Evolutionary conservation across 2,329 filamentous ascomycete species (phyloP).

Genomic region (Zymoseptoria passerinii): DNA sequence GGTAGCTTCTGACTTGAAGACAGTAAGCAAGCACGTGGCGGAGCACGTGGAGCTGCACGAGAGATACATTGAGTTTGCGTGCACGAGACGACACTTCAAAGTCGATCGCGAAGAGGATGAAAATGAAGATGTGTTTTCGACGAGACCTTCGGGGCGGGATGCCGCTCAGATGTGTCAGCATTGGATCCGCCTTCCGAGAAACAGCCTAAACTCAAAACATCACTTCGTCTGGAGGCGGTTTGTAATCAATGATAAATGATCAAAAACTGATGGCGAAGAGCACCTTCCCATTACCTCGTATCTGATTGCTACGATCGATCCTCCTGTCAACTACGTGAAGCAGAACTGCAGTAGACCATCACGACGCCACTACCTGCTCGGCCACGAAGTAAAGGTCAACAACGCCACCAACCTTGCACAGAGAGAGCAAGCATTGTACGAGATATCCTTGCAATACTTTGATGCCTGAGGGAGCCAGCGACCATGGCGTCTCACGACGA

Average conservation of each 20-base stretch:
- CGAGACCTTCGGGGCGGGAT: background rate
- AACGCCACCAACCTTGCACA: background rate
- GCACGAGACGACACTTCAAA: background rate
- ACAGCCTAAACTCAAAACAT: background rate
- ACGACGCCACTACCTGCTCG: background rate
- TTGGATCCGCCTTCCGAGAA: background rate
- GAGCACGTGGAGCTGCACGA: background rate
- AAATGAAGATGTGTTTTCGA: background rate
- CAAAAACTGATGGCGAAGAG: background rate
- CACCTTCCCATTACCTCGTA: background rate
- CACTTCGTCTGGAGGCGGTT: background rate
- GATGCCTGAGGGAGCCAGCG: background rate
- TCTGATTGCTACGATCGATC: background rate
- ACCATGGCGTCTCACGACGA: background rate
- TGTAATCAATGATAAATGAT: background rate
- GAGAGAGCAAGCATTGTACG: background rate
- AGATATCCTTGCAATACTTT: background rate
- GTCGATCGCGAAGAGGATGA: background rate
- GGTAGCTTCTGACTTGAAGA: background rate
- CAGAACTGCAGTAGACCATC: background rate
- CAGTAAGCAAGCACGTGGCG: background rate
- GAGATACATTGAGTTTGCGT: background rate
- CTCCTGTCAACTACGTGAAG: background rate
- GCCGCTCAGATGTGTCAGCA: background rate
- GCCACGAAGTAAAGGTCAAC: background rate